Evolutionary conservation across 164 flowering plant genomes (phyloP), one percentile per base, ranked within the genome.

Genomic region (Sextonia rubra): DNA sequence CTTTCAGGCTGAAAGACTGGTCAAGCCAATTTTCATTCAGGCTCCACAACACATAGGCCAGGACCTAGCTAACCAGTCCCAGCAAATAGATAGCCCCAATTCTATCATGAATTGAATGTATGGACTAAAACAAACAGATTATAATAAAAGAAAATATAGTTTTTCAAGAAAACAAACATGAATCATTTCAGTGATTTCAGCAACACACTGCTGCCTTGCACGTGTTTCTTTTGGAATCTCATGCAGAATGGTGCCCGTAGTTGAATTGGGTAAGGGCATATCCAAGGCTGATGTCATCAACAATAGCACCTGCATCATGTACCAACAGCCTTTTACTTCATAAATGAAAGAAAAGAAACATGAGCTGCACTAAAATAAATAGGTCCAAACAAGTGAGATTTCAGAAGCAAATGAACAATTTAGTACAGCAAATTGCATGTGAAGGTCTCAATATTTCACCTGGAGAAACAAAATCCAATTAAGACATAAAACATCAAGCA

Each of bases 151-250:
- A 20, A 11, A 61, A 61, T 37, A 11, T 20, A 52, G 58, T 52
- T 52, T 18, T 66, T 44, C 49, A 12, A 12, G 44, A 26, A 23
- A 78, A 87, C 97, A 79, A 4, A 94, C 98, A 91, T 95, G 98
- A 68, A 95, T 91, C 99, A 95, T 93, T 81, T 95, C 99, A 23
- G 97, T 93, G 74, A 95, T 89, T 87, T 91, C 98, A 72, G 99
- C 97, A 76, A 95, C 89, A 70, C 80, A 66, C 72, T 89, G 97
- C 69, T 91, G 97, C 72, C 93, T 85, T 52, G 83, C 24, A 61
- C 97, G 93, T 29, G 89, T 69, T 30, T 89, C 94, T 25, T 75
- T 71, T 64, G 86, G 48, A 69, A 84, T 60, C 29, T 77, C 63
- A 75, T 81, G 83, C 71, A 75, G 78, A 47, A 75, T 78, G 3